A percentile compares a stretch with the other conserved stretches of the same genome.
These are phyloP conservation scores for Lippia alba DNA, from an alignment of 305 asterid genomes.

Conservation along the genomic window DNA sequence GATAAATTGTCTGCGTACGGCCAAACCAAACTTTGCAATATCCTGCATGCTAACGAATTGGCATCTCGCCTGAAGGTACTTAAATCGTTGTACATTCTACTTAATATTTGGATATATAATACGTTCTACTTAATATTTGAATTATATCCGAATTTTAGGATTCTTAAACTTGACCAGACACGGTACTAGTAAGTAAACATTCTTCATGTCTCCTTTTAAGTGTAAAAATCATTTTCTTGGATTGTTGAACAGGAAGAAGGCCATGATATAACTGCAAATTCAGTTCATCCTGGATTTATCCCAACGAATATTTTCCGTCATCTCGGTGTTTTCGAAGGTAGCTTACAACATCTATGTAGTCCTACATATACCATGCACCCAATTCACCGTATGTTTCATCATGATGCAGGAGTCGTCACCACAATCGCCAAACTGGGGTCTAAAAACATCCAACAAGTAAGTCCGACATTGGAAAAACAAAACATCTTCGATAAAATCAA, in stretches of 20 bases:
- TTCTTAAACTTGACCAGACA: background rate
- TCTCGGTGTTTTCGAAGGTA: background rate
- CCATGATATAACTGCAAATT: background rate
- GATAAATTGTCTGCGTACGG: constrained; percentile 1
- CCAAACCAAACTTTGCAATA: constrained; percentile 78
- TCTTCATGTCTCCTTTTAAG: background rate
- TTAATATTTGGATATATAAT: too few species aligned
- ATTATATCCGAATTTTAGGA: background rate
- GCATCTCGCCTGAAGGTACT: constrained; percentile 53
- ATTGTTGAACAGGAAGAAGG: background rate
- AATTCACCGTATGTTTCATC: too few species aligned
- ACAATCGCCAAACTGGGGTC: background rate
- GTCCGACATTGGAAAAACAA: background rate
- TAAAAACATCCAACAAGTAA: background rate
- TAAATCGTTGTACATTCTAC: background rate
- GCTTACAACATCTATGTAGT: too few species aligned
- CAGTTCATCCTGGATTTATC: background rate
- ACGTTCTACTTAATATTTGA: too few species aligned
- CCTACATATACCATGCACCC: too few species aligned
- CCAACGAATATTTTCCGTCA: background rate
- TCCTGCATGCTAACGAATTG: constrained; percentile 72
- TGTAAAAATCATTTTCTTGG: too few species aligned
- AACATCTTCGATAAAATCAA: too few species aligned
- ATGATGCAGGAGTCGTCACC: background rate
- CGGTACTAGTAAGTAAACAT: background rate